These are phyloP conservation scores for Tetradesmus obliquus DNA, from an alignment of 139 green algal species.

Conservation along the genomic window DNA sequence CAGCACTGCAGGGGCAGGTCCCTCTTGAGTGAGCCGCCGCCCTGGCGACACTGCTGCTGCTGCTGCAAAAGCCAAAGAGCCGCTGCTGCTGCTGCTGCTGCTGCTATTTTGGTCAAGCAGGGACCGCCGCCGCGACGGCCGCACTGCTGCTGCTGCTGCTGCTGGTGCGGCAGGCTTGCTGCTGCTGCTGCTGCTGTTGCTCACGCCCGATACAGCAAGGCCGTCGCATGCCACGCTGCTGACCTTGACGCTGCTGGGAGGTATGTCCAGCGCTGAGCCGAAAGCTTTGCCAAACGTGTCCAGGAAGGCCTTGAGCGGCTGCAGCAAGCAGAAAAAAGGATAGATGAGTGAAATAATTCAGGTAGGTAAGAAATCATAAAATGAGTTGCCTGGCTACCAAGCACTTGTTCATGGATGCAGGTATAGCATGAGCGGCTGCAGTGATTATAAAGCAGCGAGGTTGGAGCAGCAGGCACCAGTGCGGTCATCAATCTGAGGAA, in stretches of 20 bases:
- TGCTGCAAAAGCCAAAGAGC: background rate
- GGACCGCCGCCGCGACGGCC: background rate
- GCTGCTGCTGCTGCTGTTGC: conserved; percentile 1
- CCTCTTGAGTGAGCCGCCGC: background rate
- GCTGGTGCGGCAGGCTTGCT: background rate
- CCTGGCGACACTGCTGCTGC: background rate
- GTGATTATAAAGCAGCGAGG: no score
- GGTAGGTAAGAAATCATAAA: no score
- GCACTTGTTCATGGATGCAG: no score
- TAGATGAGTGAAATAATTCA: no score
- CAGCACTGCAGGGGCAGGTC: background rate
- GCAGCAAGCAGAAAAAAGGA: background rate
- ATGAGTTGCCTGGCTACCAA: no score
- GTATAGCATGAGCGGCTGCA: no score
- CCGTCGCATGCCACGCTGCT: background rate
- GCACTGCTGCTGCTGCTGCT: background rate
- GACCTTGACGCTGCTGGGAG: background rate
- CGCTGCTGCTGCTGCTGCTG: background rate
- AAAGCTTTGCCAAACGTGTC: background rate
- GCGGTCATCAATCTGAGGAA: no score
- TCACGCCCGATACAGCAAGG: background rate
- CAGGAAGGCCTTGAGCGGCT: background rate
- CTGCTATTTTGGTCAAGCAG: background rate
- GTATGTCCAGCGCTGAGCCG: background rate
- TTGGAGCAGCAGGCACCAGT: no score